A percentile compares a stretch with the other conserved stretches of the same genome.
These are phyloP conservation scores for Debaryomyces udenii DNA, from an alignment of 1,139 yeast species.

Conservation along the genomic window DNA sequence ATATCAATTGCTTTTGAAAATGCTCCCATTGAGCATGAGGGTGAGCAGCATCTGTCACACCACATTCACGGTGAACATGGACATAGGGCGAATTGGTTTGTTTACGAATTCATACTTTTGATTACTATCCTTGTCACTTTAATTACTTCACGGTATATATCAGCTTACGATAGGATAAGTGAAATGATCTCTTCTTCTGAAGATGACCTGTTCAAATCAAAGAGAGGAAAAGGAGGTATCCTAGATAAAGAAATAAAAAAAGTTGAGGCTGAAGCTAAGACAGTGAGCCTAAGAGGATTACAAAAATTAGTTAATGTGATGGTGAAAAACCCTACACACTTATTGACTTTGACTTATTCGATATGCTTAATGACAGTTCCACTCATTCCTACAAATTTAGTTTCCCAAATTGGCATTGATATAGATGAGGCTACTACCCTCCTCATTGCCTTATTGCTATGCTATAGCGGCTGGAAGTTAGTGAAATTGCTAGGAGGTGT, in stretches of 20 bases:
- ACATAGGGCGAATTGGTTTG: slow-evolving; percentile 36
- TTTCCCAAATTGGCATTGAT: slow-evolving; percentile 37
- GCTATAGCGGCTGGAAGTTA: slow-evolving; percentile 57
- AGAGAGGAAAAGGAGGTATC: slow-evolving; percentile 12
- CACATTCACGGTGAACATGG: slow-evolving; percentile 55
- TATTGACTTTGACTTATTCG: slow-evolving; percentile 62
- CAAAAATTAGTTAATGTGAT: slow-evolving; percentile 16
- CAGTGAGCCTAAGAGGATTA: slow-evolving; percentile 7
- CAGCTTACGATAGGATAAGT: slow-evolving; percentile 38
- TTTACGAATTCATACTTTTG: slow-evolving; percentile 33
- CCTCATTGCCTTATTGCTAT: slow-evolving; percentile 50
- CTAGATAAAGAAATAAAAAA: slow-evolving; percentile 14
- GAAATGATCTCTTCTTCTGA: slow-evolving; percentile 32
- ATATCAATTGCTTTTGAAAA: slow-evolving; percentile 49
- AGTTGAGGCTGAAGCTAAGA: slow-evolving; percentile 9
- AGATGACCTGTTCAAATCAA: slow-evolving; percentile 9
- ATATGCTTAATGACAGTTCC: slow-evolving; percentile 37
- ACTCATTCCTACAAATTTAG: slow-evolving; percentile 32
- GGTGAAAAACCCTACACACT: slow-evolving; percentile 62
- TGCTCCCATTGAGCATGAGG: slow-evolving; percentile 22
- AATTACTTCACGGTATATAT: slow-evolving; percentile 39
- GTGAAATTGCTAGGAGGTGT: slow-evolving; percentile 56
- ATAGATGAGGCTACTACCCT: slow-evolving; percentile 55
- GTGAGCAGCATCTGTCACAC: slow-evolving; percentile 43
- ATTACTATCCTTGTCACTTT: slow-evolving; percentile 36